Evolutionary conservation across 139 green algal species (phyloP), one percentile per base, ranked within the genome.

Genomic region (Ettlia oleoabundans): DNA sequence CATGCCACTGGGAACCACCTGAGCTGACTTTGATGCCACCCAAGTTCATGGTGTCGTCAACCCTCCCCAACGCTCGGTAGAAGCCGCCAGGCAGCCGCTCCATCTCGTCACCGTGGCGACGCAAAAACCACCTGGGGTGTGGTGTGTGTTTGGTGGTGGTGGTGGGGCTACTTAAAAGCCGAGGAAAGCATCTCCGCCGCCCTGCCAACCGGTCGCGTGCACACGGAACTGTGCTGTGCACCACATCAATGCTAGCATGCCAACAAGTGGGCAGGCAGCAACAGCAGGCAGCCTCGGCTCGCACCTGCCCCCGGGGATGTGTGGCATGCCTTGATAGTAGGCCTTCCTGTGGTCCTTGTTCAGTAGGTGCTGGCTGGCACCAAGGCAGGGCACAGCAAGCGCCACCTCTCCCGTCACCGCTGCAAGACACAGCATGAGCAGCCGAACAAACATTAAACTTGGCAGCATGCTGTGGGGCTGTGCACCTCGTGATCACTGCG

Each of bases 11-110:
- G 4, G 5, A 3, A 8, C 64, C 53, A 80, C 73, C 73, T 22
- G 73, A 80, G 86, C 32, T 79, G 52, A 84, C 91, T 88, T 96
- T 97, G 86, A 97, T 96, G 40, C 92, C 95, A 26, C 96, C 96
- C n/a, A 99, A 89, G 90, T 99, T 99, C 96, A 99, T 99, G 3
- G 96, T 98, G 89, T 99, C 95, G 80, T 99, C 96, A 32, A 85
- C 89, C 10, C 95, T 86, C 0, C 96, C 96, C n/a, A 91, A 91
- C 0, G 95, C 94, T 0, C 52, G 65, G 66, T 92, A 95, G 38
- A 3, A 24, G n/a, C 79, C 84, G 38, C 93, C 93, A 1, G 88
- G 75, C 68, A 96, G 77, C 40, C 87, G 85, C 85, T 92, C 86
- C 66, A 99, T 28, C 86, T 95, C 93, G 72, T 99, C 96, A 1